Evolutionary conservation across 2,329 filamentous ascomycete species (phyloP).

Genomic region (Periconia digitata): DNA sequence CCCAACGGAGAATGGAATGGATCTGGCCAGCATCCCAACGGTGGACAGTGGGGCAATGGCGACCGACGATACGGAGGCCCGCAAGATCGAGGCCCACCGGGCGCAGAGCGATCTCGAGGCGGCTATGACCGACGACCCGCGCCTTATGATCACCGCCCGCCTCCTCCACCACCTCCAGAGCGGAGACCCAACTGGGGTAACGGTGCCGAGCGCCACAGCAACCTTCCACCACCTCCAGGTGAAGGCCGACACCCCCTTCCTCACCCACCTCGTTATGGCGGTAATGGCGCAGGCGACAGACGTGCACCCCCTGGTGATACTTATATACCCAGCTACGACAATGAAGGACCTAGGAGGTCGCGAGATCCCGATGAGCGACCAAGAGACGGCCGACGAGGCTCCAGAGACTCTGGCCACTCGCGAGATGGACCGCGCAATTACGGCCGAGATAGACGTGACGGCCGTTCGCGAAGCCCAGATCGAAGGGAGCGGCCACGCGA

Average conservation of each 20-base stretch:
- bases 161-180: conserved; percentile 35
- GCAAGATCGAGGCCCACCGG: conserved; percentile 46
- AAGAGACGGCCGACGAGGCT: conserved; percentile 29
- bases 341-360: conserved; percentile 28
- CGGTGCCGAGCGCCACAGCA: conserved; percentile 24
- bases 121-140: conserved; percentile 32
- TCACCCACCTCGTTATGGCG: conserved; percentile 36
- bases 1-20: conserved; percentile 63
- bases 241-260: conserved; percentile 40
- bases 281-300: conserved; percentile 21
- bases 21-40: conserved; percentile 37
- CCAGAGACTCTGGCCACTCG: conserved; percentile 38
- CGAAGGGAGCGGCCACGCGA: conserved; percentile 29
- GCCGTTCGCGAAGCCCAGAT: conserved; percentile 40
- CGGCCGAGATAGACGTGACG: conserved; percentile 31
- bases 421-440: conserved; percentile 33
- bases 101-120: conserved; percentile 33
- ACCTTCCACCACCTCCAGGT: conserved; percentile 39
- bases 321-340: conserved; percentile 49
- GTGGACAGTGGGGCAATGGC: conserved; percentile 36
- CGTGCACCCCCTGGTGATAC: conserved; percentile 39
- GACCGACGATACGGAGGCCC: conserved; percentile 34
- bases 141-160: conserved; percentile 37
- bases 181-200: conserved; percentile 35
- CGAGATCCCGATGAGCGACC: conserved; percentile 39